phyloP scores from a whole-genome alignment of 164 flowering plant genomes.

The Umbilicus rupestris region DNA sequence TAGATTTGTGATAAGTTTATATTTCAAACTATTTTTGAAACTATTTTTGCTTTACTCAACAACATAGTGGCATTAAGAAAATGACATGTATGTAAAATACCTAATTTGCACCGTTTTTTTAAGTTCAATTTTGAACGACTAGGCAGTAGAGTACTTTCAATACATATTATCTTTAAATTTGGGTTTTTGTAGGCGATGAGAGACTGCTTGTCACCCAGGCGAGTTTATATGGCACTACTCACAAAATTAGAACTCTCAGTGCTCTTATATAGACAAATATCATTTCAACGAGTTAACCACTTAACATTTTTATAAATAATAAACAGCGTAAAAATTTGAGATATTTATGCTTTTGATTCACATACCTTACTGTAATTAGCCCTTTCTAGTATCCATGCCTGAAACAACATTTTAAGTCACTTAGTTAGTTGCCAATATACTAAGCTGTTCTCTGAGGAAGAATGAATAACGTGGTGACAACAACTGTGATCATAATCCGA shows the following conservation, averaged over 20 bases:
- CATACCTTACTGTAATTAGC: slow-evolving; percentile 76
- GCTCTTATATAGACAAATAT: neutral
- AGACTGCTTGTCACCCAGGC: neutral
- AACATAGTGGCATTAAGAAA: no score
- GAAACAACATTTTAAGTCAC: slow-evolving; percentile 19
- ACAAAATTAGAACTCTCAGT: no score
- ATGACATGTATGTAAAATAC: no score
- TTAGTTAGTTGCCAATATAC: neutral
- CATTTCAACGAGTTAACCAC: neutral
- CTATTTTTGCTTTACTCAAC: no score
- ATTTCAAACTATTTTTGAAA: no score
- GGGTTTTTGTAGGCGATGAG: neutral
- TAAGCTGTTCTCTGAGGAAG: neutral
- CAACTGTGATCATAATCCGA: neutral
- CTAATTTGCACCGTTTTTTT: no score
- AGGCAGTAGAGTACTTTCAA: no score
- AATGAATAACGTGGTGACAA: neutral
- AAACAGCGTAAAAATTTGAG: neutral
- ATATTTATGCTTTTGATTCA: slow-evolving; percentile 1
- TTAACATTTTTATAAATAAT: neutral
- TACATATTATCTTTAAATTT: no score
- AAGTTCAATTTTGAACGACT: no score
- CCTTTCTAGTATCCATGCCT: slow-evolving; percentile 69
- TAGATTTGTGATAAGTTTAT: no score
- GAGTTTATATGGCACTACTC: no score